A percentile compares a stretch with the other conserved stretches of the same genome.
Evolutionary conservation across 345 rosid species (phyloP).

Genomic region (Sisymbrium irio): DNA sequence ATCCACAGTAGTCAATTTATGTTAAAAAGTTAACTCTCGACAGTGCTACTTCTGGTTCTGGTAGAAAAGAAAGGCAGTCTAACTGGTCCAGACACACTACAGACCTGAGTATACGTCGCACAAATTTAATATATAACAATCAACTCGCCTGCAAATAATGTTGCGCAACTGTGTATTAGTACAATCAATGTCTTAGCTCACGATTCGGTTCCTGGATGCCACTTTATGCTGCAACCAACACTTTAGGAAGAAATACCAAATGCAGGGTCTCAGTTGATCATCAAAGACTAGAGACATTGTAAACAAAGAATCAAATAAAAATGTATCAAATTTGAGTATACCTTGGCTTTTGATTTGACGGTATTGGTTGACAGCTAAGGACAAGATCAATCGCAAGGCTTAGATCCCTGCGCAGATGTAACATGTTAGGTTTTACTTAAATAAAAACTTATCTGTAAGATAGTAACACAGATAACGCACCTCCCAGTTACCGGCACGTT

Average conservation of each 20-base stretch:
- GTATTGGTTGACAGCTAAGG: conserved; percentile 72
- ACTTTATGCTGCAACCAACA: conserved; percentile 95
- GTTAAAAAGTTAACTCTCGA: background rate
- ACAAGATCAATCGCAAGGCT: conserved; percentile 66
- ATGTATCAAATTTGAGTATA: conserved; percentile 8
- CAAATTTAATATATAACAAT: background rate
- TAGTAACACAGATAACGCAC: conserved; percentile 35
- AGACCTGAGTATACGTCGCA: background rate
- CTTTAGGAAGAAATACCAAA: conserved; percentile 39
- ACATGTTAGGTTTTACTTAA: background rate
- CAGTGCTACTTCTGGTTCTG: background rate
- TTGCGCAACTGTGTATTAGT: background rate
- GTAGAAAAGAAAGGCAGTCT: background rate
- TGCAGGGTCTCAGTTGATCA: background rate
- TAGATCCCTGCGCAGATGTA: conserved; percentile 51
- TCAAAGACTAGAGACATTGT: conserved; percentile 13
- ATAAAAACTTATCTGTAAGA: background rate
- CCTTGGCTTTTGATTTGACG: conserved; percentile 79
- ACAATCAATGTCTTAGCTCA: conserved; percentile 24
- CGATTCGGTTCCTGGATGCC: conserved; percentile 56
- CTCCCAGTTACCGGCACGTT: conserved; percentile 71
- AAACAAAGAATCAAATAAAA: background rate
- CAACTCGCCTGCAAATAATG: conserved; percentile 21
- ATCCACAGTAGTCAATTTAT: background rate
- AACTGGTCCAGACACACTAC: background rate